phyloP scores from a whole-genome alignment of 805 yeast genomes.

The Teunomyces barrocoloradensis region DNA sequence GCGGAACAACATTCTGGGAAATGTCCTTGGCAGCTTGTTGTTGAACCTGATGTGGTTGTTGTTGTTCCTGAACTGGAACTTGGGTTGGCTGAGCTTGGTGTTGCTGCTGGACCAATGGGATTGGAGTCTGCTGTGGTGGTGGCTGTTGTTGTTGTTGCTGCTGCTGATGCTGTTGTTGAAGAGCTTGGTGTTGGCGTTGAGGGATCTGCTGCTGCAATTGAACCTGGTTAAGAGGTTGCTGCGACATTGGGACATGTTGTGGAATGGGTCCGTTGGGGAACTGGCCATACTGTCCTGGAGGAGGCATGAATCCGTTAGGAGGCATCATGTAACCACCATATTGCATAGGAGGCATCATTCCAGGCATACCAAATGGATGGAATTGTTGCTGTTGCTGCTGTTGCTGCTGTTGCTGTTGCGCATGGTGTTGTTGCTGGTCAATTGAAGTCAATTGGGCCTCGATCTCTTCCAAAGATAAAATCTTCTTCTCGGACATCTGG shows the following conservation, averaged over 20 bases:
- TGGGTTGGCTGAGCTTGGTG: slow-evolving; percentile 8
- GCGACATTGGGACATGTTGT: slow-evolving; percentile 16
- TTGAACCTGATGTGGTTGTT: slow-evolving; percentile 14
- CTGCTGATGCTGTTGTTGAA: slow-evolving; percentile 18
- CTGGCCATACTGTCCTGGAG: slow-evolving; percentile 35
- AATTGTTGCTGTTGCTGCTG: slow-evolving; percentile 27
- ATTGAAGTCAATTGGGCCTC: slow-evolving; percentile 70
- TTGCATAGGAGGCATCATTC: slow-evolving; percentile 30
- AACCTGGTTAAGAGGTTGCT: slow-evolving; percentile 6
- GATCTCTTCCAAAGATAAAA: slow-evolving; percentile 76
- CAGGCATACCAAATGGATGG: slow-evolving; percentile 36
- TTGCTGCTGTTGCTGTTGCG: slow-evolving; percentile 17
- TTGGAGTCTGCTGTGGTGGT: slow-evolving; percentile 12
- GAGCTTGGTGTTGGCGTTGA: slow-evolving; percentile 15
- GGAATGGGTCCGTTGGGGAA: slow-evolving; percentile 26
- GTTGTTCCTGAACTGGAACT: slow-evolving; percentile 11
- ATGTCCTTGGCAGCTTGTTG: slow-evolving; percentile 10
- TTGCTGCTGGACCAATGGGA: slow-evolving; percentile 12
- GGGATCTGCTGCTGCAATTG: slow-evolving; percentile 17
- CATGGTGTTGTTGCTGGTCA: slow-evolving; percentile 27
- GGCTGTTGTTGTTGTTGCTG: slow-evolving; percentile 16
- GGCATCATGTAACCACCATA: slow-evolving; percentile 43
- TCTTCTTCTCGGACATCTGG: slow-evolving; percentile 40
- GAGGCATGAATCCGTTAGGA: slow-evolving; percentile 36
- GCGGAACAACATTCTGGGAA: slow-evolving; percentile 4